Conservation (phyloP, 169 alveolate genomes). For the Eimeria brunetti region DNA sequence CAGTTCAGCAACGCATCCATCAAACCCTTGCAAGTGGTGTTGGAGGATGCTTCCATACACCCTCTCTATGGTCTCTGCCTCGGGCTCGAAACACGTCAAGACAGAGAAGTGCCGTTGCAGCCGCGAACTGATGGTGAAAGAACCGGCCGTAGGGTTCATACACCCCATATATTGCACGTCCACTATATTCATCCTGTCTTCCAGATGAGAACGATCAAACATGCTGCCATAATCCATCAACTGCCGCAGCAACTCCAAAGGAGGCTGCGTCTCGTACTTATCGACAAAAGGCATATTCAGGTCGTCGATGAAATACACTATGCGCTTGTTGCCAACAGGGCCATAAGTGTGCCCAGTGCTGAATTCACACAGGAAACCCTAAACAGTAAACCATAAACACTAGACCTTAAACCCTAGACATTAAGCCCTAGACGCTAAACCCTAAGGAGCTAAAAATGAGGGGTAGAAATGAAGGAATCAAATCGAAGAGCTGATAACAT, state of each 20-base stretch:
- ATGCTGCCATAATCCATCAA: constrained; percentile 88
- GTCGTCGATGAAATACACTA: constrained; percentile 97
- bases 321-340: constrained; percentile 94
- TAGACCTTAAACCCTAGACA: background rate
- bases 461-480: too few species aligned
- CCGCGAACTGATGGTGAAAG: constrained; percentile 94
- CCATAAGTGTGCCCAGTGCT: constrained; percentile 95
- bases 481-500: too few species aligned
- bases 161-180: constrained; percentile 96
- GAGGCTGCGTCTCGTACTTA: constrained; percentile 97
- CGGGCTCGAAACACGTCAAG: constrained; percentile 92
- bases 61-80: constrained; percentile 89
- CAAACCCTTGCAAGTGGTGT: constrained; percentile 93
- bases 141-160: constrained; percentile 97
- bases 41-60: constrained; percentile 92
- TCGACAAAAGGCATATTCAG: constrained; percentile 97
- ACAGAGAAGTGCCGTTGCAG: constrained; percentile 96
- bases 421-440: background rate
- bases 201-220: constrained; percentile 79
- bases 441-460: too few species aligned
- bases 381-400: background rate
- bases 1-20: constrained; percentile 87
- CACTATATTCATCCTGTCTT: constrained; percentile 93
- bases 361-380: background rate
- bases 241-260: constrained; percentile 95